Percentiles rank a stretch among this genome's conserved stretches.
These are phyloP conservation scores for Aspergillus nidulans DNA, from an alignment of 495 filamentous ascomycete genomes.

Conservation along the genomic window DNA sequence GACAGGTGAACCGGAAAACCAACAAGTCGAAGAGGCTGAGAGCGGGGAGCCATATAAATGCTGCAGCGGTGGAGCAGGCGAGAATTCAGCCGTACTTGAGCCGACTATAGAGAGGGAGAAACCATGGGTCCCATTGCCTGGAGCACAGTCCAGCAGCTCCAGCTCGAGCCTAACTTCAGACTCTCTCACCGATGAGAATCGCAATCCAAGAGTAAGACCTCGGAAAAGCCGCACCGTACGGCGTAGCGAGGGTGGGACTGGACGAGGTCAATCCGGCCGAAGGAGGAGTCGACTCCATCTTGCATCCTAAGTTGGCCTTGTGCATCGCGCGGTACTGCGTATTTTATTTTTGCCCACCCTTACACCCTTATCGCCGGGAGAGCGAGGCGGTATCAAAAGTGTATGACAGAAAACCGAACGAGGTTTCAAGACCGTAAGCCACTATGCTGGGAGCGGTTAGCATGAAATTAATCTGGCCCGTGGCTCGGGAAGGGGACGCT, in stretches of 20 bases:
- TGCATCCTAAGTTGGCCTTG: conserved; percentile 8
- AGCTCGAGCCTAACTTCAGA: neutral
- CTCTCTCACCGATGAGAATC: neutral
- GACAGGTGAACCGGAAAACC: neutral
- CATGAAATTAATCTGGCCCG: conserved; percentile 5
- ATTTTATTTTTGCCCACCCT: neutral
- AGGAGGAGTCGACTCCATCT: neutral
- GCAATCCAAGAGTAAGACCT: conserved; percentile 1
- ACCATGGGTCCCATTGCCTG: neutral
- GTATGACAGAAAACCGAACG: conserved; percentile 2
- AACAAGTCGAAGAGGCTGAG: neutral
- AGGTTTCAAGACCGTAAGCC: conserved; percentile 12
- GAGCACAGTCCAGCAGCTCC: neutral
- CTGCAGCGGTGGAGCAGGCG: neutral
- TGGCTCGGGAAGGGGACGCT: conserved; percentile 16
- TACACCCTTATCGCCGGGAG: neutral
- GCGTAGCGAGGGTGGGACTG: neutral
- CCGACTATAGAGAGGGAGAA: neutral
- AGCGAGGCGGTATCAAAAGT: neutral
- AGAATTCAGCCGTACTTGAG: conserved; percentile 3
- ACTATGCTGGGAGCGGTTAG: conserved; percentile 18
- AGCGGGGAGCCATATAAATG: neutral
- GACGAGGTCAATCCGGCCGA: neutral
- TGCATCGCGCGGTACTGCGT: conserved; percentile 2
- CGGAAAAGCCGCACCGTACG: conserved; percentile 2